Evolutionary conservation across 345 rosid genomes (phyloP), one percentile per base, ranked within the genome.

Genomic region (Melastoma malabathricum): DNA sequence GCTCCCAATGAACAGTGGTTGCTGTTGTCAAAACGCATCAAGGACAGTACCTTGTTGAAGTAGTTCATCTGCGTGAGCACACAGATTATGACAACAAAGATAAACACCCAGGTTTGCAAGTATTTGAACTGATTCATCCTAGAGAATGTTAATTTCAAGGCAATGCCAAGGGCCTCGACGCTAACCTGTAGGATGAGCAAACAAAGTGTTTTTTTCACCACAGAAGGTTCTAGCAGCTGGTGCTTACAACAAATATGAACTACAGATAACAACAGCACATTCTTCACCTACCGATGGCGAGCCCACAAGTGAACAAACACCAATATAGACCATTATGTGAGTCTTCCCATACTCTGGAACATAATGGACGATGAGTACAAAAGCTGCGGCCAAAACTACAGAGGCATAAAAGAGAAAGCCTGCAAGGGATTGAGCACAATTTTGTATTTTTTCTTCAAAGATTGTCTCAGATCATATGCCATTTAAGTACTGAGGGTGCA

Each of bases 251-350:
- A 27, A n/a, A 54, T 3, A 6, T 29, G 12, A 19, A 20, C 18
- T 48, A 34, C 41, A 34, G 41, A 34, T 34, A 8, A 34, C 41
- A 34, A 34, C 41, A 9, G 10, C 41, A 7, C 41, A 34, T 12
- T 34, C 38, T 18, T 25, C 53, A 46, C 93, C 57, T 80, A 92
- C 98, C 78, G 96, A 84, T 50, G 87, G 70, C 50, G 98, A 92
- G 47, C 98, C 98, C 60, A 92, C 87, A 59, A 92, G 93, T 43
- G 96, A 92, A 61, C 96, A 92, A 53, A 92, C 76, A 46, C 93
- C 96, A 47, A 87, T 82, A 51, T 84, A 92, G 60, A 87, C 95
- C 96, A 92, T 87, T 48, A 92, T 80, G 51, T 92, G 89, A 12
- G 98, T 87, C 64, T 87, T 93, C 18, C 96, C 98, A 58, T 87